These are phyloP conservation scores for Hibiscus syriacus DNA, from an alignment of 345 rosid genomes.

Conservation along the genomic window DNA sequence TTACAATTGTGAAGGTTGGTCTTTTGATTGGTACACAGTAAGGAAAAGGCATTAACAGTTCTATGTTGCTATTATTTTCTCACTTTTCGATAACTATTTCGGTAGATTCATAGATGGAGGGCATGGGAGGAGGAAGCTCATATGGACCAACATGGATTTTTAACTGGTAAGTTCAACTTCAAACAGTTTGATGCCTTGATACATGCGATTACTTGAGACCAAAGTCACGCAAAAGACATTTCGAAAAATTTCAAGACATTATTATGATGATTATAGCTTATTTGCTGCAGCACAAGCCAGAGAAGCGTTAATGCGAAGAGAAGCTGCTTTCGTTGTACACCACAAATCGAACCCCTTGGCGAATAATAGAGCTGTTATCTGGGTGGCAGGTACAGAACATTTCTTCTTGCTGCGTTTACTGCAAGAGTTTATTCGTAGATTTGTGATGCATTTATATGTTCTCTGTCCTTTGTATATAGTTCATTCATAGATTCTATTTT, in stretches of 20 bases:
- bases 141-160: conserved; percentile 45
- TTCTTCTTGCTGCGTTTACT: conserved; percentile 8
- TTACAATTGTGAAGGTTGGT: conserved; percentile 84
- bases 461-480: neutral
- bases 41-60: neutral
- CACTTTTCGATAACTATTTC: conserved; percentile 18
- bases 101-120: conserved; percentile 91
- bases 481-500: neutral
- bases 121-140: conserved; percentile 86
- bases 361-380: conserved; percentile 54
- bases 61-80: neutral
- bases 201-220: neutral
- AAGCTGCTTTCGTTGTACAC: conserved; percentile 68
- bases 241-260: neutral
- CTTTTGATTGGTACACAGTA: neutral
- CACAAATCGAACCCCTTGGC: conserved; percentile 50
- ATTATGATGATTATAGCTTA: neutral
- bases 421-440: neutral
- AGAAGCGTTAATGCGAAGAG: conserved; percentile 51
- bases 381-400: conserved; percentile 57
- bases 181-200: neutral
- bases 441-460: neutral
- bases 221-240: neutral
- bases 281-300: conserved; percentile 43
- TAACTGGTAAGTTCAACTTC: conserved; percentile 45